These are phyloP conservation scores for Drechslera avenae DNA, from an alignment of 2,329 filamentous ascomycete genomes.

Conservation along the genomic window DNA sequence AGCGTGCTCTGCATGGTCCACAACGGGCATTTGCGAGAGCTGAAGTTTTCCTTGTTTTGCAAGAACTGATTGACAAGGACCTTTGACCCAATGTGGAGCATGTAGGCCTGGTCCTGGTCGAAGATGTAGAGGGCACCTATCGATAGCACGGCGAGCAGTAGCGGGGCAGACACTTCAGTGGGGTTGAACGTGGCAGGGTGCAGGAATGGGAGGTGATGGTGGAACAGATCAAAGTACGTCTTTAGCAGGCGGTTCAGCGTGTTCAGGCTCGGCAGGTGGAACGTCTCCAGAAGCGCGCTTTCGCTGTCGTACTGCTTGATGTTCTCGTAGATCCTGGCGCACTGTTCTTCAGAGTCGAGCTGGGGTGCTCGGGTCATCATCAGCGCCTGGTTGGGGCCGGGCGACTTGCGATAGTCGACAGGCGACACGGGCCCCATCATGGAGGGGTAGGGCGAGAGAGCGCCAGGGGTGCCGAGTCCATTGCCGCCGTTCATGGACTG, in stretches of 20 bases:
- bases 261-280: slow-evolving; percentile 79
- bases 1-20: slow-evolving; percentile 99
- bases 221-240: slow-evolving; percentile 96
- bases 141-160: slow-evolving; percentile 87
- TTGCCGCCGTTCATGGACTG: slow-evolving; percentile 74
- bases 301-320: slow-evolving; percentile 82
- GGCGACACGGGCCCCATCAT: slow-evolving; percentile 71
- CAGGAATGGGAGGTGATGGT: slow-evolving; percentile 94
- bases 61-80: slow-evolving; percentile 95
- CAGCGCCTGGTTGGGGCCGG: slow-evolving; percentile 68
- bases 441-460: slow-evolving; percentile 72
- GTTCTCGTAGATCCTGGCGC: slow-evolving; percentile 82
- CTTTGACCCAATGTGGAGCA: slow-evolving; percentile 96
- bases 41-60: slow-evolving; percentile 98
- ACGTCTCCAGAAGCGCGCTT: slow-evolving; percentile 82
- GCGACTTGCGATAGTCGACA: slow-evolving; percentile 71
- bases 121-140: slow-evolving; percentile 97
- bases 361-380: slow-evolving; percentile 76
- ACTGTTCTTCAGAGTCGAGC: slow-evolving; percentile 81
- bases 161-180: slow-evolving; percentile 75
- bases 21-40: slow-evolving; percentile 92
- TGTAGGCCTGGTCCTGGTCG: slow-evolving; percentile 94
- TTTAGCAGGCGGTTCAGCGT: slow-evolving; percentile 90
- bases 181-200: slow-evolving; percentile 91
- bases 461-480: slow-evolving; percentile 71